Percentiles rank a stretch among this genome's conserved stretches.
These are phyloP conservation scores for Ustilago hordei DNA, from an alignment of 1,284 basidiomycete species.

Conservation along the genomic window DNA sequence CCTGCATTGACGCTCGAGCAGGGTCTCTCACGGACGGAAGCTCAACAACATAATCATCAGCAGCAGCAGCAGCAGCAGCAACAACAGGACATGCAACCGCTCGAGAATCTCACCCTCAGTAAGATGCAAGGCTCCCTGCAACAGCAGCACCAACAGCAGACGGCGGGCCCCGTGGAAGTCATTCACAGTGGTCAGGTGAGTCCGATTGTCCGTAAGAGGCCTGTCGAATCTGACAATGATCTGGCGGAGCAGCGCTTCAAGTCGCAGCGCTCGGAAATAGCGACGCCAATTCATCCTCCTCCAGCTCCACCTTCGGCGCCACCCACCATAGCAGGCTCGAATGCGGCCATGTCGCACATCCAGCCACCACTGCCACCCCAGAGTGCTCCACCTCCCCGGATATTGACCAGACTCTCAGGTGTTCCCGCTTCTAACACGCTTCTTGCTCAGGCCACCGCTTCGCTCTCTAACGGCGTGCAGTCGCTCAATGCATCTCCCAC, in stretches of 20 bases:
- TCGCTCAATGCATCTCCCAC: constrained; percentile 46
- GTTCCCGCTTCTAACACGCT: constrained; percentile 9
- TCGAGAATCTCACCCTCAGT: constrained; percentile 26
- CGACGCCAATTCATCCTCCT: constrained; percentile 43
- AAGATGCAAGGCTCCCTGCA: constrained; percentile 26
- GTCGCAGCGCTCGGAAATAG: constrained; percentile 40
- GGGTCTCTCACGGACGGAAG: constrained; percentile 14
- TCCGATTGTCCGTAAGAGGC: constrained; percentile 45
- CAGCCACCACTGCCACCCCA: constrained; percentile 30
- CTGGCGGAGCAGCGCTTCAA: constrained; percentile 43
- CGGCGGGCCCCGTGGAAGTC: constrained; percentile 8
- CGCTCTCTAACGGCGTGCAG: constrained; percentile 30
- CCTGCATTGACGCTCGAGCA: constrained; percentile 32
- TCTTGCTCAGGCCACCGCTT: constrained; percentile 24
- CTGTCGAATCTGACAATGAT: constrained; percentile 45
- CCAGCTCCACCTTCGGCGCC: constrained; percentile 43
- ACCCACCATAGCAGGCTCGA: constrained; percentile 16
- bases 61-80: constrained; percentile 5
- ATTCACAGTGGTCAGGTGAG: constrained; percentile 34
- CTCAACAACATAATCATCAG: constrained; percentile 16
- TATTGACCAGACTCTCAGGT: constrained; percentile 6
- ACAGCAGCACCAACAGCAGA: constrained; percentile 18
- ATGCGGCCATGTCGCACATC: constrained; percentile 14
- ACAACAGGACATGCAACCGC: constrained; percentile 22
- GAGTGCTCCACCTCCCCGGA: constrained; percentile 25